Percentiles rank a stretch among this genome's conserved stretches.
Conservation (phyloP, 202 grass and related monocot genomes). For the Panicum virgatum region DNA sequence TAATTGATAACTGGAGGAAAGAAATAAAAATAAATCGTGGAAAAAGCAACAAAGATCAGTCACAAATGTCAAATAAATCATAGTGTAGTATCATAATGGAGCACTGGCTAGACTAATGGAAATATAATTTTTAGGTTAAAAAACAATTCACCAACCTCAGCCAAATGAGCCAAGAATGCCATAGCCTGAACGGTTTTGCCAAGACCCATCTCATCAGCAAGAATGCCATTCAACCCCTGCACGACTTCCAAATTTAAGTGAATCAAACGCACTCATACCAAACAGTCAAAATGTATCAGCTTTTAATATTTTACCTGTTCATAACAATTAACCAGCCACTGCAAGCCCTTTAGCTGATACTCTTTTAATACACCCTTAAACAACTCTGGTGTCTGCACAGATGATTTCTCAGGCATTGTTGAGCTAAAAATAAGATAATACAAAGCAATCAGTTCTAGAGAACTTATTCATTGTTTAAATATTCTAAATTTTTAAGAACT, state of each 20-base stretch:
- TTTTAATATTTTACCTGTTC: slow-evolving; percentile 73
- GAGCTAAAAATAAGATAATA: slow-evolving; percentile 69
- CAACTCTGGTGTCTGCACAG: slow-evolving; percentile 89
- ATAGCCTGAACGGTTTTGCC: slow-evolving; percentile 99
- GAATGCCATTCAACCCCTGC: slow-evolving; percentile 98
- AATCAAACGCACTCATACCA: slow-evolving; percentile 9
- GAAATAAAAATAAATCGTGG: background rate
- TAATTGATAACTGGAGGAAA: background rate
- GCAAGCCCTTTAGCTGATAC: slow-evolving; percentile 97
- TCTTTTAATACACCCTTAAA: slow-evolving; percentile 98
- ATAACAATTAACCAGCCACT: slow-evolving; percentile 99
- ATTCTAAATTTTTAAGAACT: slow-evolving; percentile 44
- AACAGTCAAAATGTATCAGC: slow-evolving; percentile 11
- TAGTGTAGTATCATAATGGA: background rate
- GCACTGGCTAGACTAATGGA: background rate
- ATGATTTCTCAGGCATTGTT: slow-evolving; percentile 95
- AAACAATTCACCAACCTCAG: slow-evolving; percentile 76
- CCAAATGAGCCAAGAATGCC: slow-evolving; percentile 98
- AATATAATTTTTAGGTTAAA: slow-evolving; percentile 20
- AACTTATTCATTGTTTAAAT: slow-evolving; percentile 24
- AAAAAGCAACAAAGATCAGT: background rate
- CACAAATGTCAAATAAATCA: background rate
- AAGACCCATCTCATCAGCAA: slow-evolving; percentile 99
- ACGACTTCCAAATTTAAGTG: slow-evolving; percentile 36
- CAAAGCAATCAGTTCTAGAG: slow-evolving; percentile 31